Evolutionary conservation across 768 basidiomycete genomes (phyloP).

Genomic region (Mycena albidolilacea): DNA sequence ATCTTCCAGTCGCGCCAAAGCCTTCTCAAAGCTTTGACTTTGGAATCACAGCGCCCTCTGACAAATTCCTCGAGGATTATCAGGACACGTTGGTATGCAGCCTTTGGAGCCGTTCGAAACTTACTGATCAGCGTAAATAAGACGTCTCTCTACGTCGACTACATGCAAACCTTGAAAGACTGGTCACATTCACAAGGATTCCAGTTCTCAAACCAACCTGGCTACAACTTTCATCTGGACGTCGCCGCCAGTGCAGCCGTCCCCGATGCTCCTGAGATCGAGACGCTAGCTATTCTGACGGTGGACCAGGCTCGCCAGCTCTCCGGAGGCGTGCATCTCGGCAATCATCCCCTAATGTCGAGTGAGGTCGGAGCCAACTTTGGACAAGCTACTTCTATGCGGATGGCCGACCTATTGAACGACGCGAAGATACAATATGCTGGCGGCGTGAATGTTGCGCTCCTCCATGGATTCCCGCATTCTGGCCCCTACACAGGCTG

Average conservation of each 20-base stretch:
- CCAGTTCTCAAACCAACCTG: slow-evolving; percentile 39
- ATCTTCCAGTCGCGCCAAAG: slow-evolving; percentile 1
- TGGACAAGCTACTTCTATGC: slow-evolving; percentile 23
- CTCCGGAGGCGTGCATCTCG: slow-evolving; percentile 37
- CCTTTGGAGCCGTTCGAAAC: not conserved
- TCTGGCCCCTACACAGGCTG: slow-evolving; percentile 34
- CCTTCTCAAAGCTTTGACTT: slow-evolving; percentile 36
- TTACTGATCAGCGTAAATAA: slow-evolving; percentile 3
- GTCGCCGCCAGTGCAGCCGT: slow-evolving; percentile 37
- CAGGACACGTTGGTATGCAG: slow-evolving; percentile 35
- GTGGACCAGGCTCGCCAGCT: slow-evolving; percentile 38
- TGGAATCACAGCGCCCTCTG: slow-evolving; percentile 28
- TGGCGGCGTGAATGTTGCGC: slow-evolving; percentile 36
- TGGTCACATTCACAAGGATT: slow-evolving; percentile 34
- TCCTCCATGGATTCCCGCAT: slow-evolving; percentile 39
- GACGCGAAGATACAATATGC: slow-evolving; percentile 37
- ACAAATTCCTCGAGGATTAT: slow-evolving; percentile 39
- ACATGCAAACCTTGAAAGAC: slow-evolving; percentile 30
- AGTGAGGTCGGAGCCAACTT: slow-evolving; percentile 30
- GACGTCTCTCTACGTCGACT: slow-evolving; percentile 38
- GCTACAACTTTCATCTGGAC: slow-evolving; percentile 39
- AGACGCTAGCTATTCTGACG: slow-evolving; percentile 35
- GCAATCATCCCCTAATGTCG: slow-evolving; percentile 31
- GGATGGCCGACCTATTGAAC: slow-evolving; percentile 31
- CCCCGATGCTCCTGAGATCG: slow-evolving; percentile 39